Conservation (phyloP, 2,329 filamentous ascomycete species). For the Paraphoma sp. region DNA sequence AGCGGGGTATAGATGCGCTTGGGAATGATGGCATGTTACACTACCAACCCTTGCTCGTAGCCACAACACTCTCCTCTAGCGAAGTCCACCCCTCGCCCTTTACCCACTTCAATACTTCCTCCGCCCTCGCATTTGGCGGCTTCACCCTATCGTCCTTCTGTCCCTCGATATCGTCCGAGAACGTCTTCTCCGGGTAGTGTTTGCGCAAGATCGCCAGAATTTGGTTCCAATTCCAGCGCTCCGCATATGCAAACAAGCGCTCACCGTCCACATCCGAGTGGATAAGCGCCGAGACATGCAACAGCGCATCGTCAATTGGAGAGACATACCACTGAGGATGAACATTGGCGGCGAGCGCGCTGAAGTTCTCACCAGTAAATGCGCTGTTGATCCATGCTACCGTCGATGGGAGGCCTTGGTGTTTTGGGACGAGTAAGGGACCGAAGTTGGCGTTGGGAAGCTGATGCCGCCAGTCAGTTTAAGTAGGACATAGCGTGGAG, state of each 20-base stretch:
- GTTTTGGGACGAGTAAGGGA: conserved; percentile 40
- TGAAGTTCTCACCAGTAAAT: conserved; percentile 44
- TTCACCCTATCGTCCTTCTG: conserved; percentile 22
- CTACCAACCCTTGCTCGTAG: conserved; percentile 18
- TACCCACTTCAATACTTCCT: conserved; percentile 35
- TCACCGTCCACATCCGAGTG: conserved; percentile 55
- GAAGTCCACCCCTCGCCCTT: conserved; percentile 37
- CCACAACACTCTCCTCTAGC: conserved; percentile 30
- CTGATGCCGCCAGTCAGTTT: conserved; percentile 12
- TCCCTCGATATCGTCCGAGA: conserved; percentile 31
- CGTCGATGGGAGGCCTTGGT: conserved; percentile 42
- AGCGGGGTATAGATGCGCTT: no score
- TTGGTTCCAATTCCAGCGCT: conserved; percentile 55
- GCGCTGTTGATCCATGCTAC: conserved; percentile 31
- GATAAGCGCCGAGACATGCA: conserved; percentile 62
- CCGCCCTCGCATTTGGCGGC: conserved; percentile 28
- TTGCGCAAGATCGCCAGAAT: conserved; percentile 49
- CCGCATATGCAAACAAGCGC: conserved; percentile 62
- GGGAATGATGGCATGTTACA: background rate
- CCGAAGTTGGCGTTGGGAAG: conserved; percentile 48
- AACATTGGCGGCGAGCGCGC: conserved; percentile 15
- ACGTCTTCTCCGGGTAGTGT: conserved; percentile 48
- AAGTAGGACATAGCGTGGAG: background rate
- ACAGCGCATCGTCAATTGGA: conserved; percentile 46
- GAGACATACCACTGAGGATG: conserved; percentile 30